Evolutionary conservation across 495 filamentous ascomycete species (phyloP), one percentile per base, ranked within the genome.

Genomic region (Hapsidospora chrysogenum): DNA sequence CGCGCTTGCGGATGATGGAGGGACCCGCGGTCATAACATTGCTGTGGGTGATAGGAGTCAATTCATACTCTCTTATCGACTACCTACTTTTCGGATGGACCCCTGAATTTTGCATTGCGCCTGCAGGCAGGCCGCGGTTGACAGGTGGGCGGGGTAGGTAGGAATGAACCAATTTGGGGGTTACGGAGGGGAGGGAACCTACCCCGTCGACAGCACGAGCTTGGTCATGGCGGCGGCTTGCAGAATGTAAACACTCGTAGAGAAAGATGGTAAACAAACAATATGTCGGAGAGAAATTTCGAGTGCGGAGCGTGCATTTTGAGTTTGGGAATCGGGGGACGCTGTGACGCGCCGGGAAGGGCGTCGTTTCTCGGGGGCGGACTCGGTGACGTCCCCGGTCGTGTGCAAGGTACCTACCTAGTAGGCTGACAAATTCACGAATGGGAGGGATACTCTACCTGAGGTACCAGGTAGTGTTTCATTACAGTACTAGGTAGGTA

Each of bases 141-240:
- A 26, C 7, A 26, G n/a, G n/a, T 26, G 29, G 14, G 29, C 8
- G 9, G 9, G 15, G 6, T n/a, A 14, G 1, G 14, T n/a, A 8
- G 6, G 19, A 6, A 6, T 23, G 19, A 21, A 22, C 22, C 9
- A 23, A 21, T 25, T 4, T 5, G 38, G 27, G 32, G 34, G 11
- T 27, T 49, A 36, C 4, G n/a, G 14, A 13, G 25, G 23, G 13
- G n/a, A 28, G 22, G 13, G 35, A 7, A 38, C 72, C 52, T 65
- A 87, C 81, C 81, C 85, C 31, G 85, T 92, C 22, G 83, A 92
- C 38, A 94, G 74, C 29, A 92, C 74, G 56, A 94, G 65, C 63
- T 82, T 81, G 61, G 74, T 74, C 62, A 76, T 82, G 14, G 43
- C 37, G 36, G 39, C 29, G 16, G 7, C 6, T 3, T 3, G 11